Base-by-base conservation (phyloP, 441 rosid genomes). In the Croton laevigatus region DNA sequence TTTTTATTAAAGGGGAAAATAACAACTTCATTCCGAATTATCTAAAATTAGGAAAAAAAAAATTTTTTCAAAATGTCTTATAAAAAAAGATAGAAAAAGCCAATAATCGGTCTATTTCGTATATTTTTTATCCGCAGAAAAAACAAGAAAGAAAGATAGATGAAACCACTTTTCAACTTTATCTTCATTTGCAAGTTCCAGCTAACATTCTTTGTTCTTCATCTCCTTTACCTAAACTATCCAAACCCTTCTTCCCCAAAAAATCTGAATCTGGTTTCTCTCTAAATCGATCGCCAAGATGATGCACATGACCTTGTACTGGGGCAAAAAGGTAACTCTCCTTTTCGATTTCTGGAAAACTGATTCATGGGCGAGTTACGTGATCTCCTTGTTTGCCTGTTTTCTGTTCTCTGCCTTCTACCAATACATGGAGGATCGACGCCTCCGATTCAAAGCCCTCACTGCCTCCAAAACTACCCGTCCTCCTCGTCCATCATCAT, bases 261-360 rank as follows among this genome's bases (percentile, higher is more conserved):
- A 16, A 11, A 40, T 16, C 55, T 36, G 13, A 12, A 8, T 12
- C n/a, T 55, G 27, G 17, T 51, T 8, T 22, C 59, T 23, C 0
- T 10, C 16, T 19, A 12, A 6, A 19, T 7, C 57, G 57, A n/a
- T 38, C 16, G 10, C 4, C 17, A 83, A 75, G 62, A 89, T 85
- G 91, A 89, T 89, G 94, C 91, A 89, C 77, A 89, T 87, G 91
- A 89, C 94, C 58, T 83, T 89, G 48, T 87, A 89, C 79, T 89
- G 94, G 94, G 80, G 94, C 57, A 78, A 61, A 37, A 59, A 76
- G 45, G 87, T 87, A 23, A 87, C 88, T 38, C 79, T 89, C 59
- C 77, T 87, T n/a, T 75, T 89, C 67, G 84, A 75, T 44, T 81
- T 83, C 0, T 89, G 94, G 94, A 58, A 52, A 45, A 89, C 91